Evolutionary conservation across 2,329 filamentous ascomycete genomes (phyloP), one percentile per base, ranked within the genome.

Genomic region (Xylariaceae sp.): DNA sequence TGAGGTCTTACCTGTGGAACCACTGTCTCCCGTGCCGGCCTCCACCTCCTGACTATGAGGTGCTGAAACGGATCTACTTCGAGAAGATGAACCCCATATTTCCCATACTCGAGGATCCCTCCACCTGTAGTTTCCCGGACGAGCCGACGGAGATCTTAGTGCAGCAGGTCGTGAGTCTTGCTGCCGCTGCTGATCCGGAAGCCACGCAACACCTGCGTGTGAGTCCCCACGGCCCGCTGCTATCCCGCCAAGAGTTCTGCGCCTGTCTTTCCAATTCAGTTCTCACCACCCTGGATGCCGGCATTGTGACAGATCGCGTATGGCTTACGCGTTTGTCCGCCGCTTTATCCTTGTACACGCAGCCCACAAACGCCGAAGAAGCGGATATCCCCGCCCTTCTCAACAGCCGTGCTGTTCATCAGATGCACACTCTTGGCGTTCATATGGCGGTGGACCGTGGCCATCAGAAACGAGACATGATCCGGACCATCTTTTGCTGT

Each of bases 311-410:
- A 0, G 79, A 84, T 62, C 75, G 80, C n/a, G 74, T 85, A 4
- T 73, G 83, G 34, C 76, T 83, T 51, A 82, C 83, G 42, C 80
- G 82, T 34, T 75, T 80, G 11, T 74, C 84, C 5, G 75, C 78
- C 30, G 76, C 85, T 52, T 69, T 85, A 15, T 83, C 82, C 0
- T 73, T 86, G n/a, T 86, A 83, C 64, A 80, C 78, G n/a, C 82
- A 86, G 60, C 81, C 81, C 0, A 76, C 76, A 3, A 76, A 75
- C 50, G 74, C 79, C 1, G 78, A 82, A 39, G 82, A 85, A 63
- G 77, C 80, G 9, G 81, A 85, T 64, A 67, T 80, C 3, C 81
- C 83, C 0, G 78, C 82, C 1, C 77, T 83, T 34, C 70, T 85
- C 2, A 80, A 79, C 34, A 77, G 76, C 6, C 76, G 78, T 15